Evolutionary conservation across 116 monocot species (phyloP), one percentile per base, ranked within the genome.

Genomic region (Papilionanthe hybrid): DNA sequence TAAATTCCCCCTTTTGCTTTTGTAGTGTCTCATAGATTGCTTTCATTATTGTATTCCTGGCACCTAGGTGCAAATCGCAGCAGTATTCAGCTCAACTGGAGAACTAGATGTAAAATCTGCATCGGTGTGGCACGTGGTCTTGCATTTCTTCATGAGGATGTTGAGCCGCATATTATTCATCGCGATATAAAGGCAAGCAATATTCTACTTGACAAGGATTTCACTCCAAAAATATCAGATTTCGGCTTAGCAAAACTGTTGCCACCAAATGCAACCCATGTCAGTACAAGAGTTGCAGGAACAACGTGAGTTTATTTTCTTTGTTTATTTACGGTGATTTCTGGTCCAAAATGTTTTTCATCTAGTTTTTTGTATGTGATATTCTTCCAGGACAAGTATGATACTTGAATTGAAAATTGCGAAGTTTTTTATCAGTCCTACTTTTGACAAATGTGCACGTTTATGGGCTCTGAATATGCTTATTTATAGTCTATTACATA

Each of bases 121-220:
- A 72, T 92, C 5, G 95, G 92, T 56, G 56, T 95, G 71, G 95
- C 95, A 27, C 89, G 89, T 72, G 95, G 95, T 27, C 92, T 95
- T 83, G 87, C 89, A 80, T 95, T 86, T 37, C 92, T 95, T 81
- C 95, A 95, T 68, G 92, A 91, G 72, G 86, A 86, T 85, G 78
- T 86, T 9, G 47, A 53, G 15, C 95, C 95, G 13, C 91, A 86
- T 55, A 87, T 95, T 75, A 78, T 95, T 72, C 95, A 95, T 55
- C 76, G 95, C 13, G 95, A 95, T 83, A 94, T 94, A 49, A 94
- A 94, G 79, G 94, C 94, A 57, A 92, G 94, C 81, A 92, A 94
- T 83, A 91, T 95, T 80, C 92, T 95, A 85, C 89, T 95, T 68
- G 95, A 95, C 79, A 81, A 71, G 42, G 76, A 95, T 79, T 87